Base-by-base conservation (phyloP, 306 rosid genomes). In the Corylus heterophylla region DNA sequence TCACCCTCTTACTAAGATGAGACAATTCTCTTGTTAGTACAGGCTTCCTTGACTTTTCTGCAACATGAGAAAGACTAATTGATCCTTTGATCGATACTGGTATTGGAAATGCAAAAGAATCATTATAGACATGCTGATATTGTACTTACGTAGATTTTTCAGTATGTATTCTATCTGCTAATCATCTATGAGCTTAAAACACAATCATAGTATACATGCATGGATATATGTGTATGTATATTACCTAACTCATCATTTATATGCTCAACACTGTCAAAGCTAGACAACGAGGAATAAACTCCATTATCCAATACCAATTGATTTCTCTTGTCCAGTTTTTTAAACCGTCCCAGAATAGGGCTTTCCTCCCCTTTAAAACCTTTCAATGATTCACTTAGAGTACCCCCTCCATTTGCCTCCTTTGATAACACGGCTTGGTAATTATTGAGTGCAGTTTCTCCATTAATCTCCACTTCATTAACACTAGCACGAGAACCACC, bases 231-330 rank as follows among this genome's bases (percentile, higher is more conserved):
- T 69, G 47, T 69, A 37, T 31, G 27, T 27, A 20, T 20, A 11
- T 77, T 90, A 89, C 97, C 98, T 83, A 77, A 85, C 56, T 74
- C 89, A 75, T 48, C 85, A 73, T 83, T 88, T 66, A 58, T 27
- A 71, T 76, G 76, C 54, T 78, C 75, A 52, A 73, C 20, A 69
- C 78, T 64, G n/a, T 82, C 86, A 9, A 76, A 49, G 75, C 73
- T 79, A 25, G 80, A 63, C n/a, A 61, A 78, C 35, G 72, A 68
- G 80, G 79, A 71, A 71, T 69, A n/a, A 75, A 62, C n/a, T 16
- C 84, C 92, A 49, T 79, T 88, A 47, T 83, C 86, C 45, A 83
- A 68, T 39, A 45, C 71, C 48, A 59, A 22, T 66, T 78, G 54
- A 74, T 61, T 71, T 63, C 63, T 87, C 78, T 67, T 74, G 50